These are phyloP conservation scores for Paramecium bursaria DNA, from an alignment of 73 alveolate genomes.

Conservation along the genomic window DNA sequence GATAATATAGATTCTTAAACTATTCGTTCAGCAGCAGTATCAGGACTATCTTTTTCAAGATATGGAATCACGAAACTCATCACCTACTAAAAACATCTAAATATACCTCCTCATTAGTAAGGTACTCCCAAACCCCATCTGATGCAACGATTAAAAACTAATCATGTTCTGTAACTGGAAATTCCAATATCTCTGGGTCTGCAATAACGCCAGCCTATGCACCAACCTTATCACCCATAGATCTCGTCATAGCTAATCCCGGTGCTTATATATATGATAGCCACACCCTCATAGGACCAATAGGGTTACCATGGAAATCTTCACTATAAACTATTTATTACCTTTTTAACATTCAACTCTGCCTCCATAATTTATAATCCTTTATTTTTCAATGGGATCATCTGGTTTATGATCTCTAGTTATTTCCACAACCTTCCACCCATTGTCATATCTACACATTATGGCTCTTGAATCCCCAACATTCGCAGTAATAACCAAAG, in stretches of 20 bases:
- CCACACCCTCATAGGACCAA: slow-evolving; percentile 98
- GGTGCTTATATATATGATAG: slow-evolving; percentile 91
- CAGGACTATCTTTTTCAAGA: slow-evolving; percentile 35
- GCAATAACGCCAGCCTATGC: slow-evolving; percentile 88
- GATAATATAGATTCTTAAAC: slow-evolving; percentile 4
- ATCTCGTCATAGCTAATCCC: slow-evolving; percentile 97
- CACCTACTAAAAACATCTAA: slow-evolving; percentile 1
- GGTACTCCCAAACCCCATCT: slow-evolving; percentile 93
- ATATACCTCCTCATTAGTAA: slow-evolving; percentile 81
- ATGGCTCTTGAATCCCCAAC: slow-evolving; percentile 80
- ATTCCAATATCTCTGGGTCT: slow-evolving; percentile 67
- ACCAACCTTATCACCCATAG: slow-evolving; percentile 94
- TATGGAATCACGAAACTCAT: slow-evolving; percentile 32
- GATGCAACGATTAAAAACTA: slow-evolving; percentile 56
- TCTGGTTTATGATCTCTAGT: slow-evolving; percentile 93
- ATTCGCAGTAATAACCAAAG: slow-evolving; percentile 72
- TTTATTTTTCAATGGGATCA: slow-evolving; percentile 78
- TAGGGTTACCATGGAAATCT: slow-evolving; percentile 79
- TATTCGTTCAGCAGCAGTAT: slow-evolving; percentile 52
- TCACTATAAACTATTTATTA: not conserved
- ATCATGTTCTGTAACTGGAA: slow-evolving; percentile 37
- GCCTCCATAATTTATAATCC: slow-evolving; percentile 83
- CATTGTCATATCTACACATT: slow-evolving; percentile 81
- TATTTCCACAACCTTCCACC: slow-evolving; percentile 79
- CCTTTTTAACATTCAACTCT: slow-evolving; percentile 75